Evolutionary conservation across 2,329 filamentous ascomycete species (phyloP).

Genomic region (Ascochyta lentis): DNA sequence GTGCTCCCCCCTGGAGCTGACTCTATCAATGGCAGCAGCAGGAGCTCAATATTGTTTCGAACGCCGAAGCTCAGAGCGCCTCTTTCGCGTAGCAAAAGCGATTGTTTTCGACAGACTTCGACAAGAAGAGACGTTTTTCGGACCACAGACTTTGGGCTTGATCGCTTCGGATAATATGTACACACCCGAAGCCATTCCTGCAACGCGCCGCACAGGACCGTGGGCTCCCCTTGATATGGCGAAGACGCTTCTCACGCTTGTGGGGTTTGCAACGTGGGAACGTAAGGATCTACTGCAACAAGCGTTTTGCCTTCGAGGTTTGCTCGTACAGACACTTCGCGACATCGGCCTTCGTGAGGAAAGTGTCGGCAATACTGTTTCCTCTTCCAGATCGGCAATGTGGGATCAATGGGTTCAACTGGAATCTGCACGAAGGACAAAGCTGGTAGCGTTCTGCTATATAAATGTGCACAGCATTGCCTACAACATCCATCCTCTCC

Average conservation of each 20-base stretch:
- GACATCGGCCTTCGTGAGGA: constrained; percentile 39
- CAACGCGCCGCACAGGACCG: constrained; percentile 24
- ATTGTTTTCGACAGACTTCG: constrained; percentile 38
- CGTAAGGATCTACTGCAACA: constrained; percentile 38
- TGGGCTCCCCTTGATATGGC: constrained; percentile 39
- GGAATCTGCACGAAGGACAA: constrained; percentile 40
- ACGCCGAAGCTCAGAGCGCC: constrained; percentile 33
- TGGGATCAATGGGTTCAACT: constrained; percentile 41
- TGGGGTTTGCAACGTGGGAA: constrained; percentile 44
- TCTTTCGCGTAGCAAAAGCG: constrained; percentile 39
- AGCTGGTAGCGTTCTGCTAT: constrained; percentile 42
- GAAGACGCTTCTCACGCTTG: constrained; percentile 39
- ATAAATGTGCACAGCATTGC: constrained; percentile 44
- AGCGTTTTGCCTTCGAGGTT: constrained; percentile 37
- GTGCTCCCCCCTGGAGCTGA: constrained; percentile 40
- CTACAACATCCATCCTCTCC: constrained; percentile 40
- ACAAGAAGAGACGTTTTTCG: constrained; percentile 34
- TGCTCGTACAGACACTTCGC: constrained; percentile 38
- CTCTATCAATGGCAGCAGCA: constrained; percentile 41
- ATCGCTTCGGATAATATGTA: constrained; percentile 23
- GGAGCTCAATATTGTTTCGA: constrained; percentile 47
- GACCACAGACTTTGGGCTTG: constrained; percentile 32
- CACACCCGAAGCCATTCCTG: constrained; percentile 13
- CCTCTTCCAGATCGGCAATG: constrained; percentile 29
- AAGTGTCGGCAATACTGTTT: constrained; percentile 4